Conservation (phyloP, 805 yeast genomes). For the Ogataea thermomethanolica region DNA sequence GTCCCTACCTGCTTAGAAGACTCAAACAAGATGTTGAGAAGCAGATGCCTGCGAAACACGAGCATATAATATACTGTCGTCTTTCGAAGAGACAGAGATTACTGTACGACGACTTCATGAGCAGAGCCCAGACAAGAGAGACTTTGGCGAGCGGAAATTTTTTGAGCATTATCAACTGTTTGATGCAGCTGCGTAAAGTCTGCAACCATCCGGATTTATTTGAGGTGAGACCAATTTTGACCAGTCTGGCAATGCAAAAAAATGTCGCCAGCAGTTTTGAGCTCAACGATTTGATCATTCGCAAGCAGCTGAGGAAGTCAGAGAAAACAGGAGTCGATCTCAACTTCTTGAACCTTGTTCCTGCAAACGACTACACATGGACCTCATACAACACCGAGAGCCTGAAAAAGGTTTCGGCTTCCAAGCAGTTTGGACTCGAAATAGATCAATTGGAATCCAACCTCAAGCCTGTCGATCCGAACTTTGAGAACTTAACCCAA, state of each 20-base stretch:
- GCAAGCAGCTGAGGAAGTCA: conserved; percentile 26
- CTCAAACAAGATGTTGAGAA: conserved; percentile 95
- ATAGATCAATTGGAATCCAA: conserved; percentile 38
- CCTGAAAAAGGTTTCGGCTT: conserved; percentile 44
- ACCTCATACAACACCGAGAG: conserved; percentile 47
- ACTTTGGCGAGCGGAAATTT: conserved; percentile 94
- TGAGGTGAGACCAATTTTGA: conserved; percentile 91
- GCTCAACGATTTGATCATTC: conserved; percentile 38
- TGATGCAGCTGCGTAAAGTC: conserved; percentile 96
- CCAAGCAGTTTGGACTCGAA: conserved; percentile 42
- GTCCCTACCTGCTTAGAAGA: conserved; percentile 90
- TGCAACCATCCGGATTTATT: conserved; percentile 96
- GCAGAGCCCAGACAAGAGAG: conserved; percentile 91
- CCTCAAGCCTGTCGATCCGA: conserved; percentile 32
- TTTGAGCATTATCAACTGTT: conserved; percentile 89
- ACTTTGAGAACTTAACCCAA: conserved; percentile 42
- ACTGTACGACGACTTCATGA: conserved; percentile 94
- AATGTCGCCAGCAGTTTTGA: conserved; percentile 55
- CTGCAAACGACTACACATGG: conserved; percentile 44
- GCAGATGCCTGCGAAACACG: conserved; percentile 98
- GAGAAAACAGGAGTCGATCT: conserved; percentile 38
- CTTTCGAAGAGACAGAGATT: conserved; percentile 89
- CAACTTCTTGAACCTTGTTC: conserved; percentile 56
- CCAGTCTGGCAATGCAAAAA: conserved; percentile 75
- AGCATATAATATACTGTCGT: conserved; percentile 89